Percentiles rank a stretch among this genome's conserved stretches.
Conservation (phyloP, 2,329 filamentous ascomycete genomes). For the Aspergillus fischeri region DNA sequence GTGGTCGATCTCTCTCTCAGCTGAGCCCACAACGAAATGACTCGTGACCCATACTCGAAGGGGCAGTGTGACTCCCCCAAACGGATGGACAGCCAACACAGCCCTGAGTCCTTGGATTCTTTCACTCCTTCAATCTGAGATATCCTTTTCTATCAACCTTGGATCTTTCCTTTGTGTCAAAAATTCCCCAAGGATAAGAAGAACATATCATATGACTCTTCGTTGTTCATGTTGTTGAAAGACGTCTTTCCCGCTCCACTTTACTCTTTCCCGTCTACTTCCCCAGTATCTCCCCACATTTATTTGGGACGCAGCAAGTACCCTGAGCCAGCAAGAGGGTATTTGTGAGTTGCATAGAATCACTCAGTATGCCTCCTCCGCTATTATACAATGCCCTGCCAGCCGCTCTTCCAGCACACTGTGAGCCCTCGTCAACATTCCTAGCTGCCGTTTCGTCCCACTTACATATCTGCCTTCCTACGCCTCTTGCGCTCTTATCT, state of each 20-base stretch:
- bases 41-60: constrained; percentile 8
- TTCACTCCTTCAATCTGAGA: neutral
- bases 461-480: constrained; percentile 61
- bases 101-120: neutral
- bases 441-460: constrained; percentile 55
- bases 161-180: neutral
- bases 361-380: constrained; percentile 25
- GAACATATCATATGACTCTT: neutral
- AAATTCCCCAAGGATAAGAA: too few relatives aligned
- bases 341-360: neutral
- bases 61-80: constrained; percentile 12
- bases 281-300: neutral
- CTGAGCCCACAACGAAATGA: neutral
- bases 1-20: neutral
- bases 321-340: neutral
- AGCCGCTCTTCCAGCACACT: constrained; percentile 52
- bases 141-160: neutral
- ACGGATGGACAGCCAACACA: neutral
- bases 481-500: constrained; percentile 59
- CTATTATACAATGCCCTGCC: constrained; percentile 23
- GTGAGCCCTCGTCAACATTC: constrained; percentile 57
- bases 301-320: neutral
- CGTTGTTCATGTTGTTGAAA: neutral
- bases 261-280: neutral
- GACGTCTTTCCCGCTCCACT: neutral